Evolutionary conservation across 73 alveolate genomes (phyloP).

Genomic region (Durusdinium trenchii): DNA sequence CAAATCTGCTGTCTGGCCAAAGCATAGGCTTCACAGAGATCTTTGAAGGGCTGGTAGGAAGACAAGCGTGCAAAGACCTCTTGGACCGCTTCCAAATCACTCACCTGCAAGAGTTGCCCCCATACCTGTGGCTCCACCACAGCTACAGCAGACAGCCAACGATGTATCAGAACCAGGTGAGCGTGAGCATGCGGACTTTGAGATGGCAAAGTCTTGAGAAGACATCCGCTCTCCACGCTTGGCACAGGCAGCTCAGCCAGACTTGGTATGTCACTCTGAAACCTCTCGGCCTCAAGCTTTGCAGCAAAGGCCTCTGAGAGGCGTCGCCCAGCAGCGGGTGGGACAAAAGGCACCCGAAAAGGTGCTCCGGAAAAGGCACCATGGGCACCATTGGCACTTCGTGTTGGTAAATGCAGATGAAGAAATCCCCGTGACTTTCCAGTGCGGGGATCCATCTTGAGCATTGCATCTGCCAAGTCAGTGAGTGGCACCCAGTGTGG

Average conservation of each 20-base stretch:
- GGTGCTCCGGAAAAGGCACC: slow-evolving; percentile 40
- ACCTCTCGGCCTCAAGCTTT: not conserved
- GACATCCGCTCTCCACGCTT: too few species aligned
- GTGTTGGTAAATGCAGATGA: slow-evolving; percentile 46
- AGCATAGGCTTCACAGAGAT: slow-evolving; percentile 44
- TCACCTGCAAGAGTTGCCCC: slow-evolving; percentile 73
- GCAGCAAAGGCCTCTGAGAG: slow-evolving; percentile 36
- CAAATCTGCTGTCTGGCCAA: slow-evolving; percentile 50
- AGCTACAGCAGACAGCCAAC: slow-evolving; percentile 46
- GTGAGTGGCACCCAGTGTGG: slow-evolving; percentile 97
- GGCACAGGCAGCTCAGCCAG: too few species aligned
- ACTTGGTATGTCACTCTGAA: too few species aligned
- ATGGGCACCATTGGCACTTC: not conserved
- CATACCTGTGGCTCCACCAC: slow-evolving; percentile 78
- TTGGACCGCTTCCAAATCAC: slow-evolving; percentile 41
- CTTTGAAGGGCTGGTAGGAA: slow-evolving; percentile 76
- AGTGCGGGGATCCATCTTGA: slow-evolving; percentile 64
- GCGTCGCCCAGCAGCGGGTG: slow-evolving; percentile 58
- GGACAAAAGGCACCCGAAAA: slow-evolving; percentile 46
- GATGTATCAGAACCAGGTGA: slow-evolving; percentile 11
- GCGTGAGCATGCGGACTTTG: too few species aligned
- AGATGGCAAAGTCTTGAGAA: too few species aligned
- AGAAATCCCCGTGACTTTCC: slow-evolving; percentile 83
- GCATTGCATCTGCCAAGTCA: slow-evolving; percentile 68
- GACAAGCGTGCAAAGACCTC: slow-evolving; percentile 60